Percentiles rank a stretch among this genome's conserved stretches.
phyloP scores from a whole-genome alignment of 306 rosid species.

The Casuarina glauca region DNA sequence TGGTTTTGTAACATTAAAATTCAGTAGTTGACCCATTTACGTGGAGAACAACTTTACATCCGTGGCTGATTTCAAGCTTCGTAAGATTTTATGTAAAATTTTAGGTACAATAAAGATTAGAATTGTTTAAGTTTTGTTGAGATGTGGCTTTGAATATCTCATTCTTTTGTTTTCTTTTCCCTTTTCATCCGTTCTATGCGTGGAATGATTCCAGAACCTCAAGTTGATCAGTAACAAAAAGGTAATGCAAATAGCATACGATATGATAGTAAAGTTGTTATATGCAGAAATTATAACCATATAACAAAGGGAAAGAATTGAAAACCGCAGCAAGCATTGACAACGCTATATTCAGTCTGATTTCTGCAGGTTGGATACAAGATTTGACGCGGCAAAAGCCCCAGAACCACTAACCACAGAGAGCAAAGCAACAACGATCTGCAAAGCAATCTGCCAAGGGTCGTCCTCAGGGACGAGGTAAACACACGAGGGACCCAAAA shows the following conservation, averaged over 20 bases:
- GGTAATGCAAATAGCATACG: background rate
- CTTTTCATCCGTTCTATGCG: background rate
- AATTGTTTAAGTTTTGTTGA: background rate
- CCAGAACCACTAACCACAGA: conserved; percentile 74
- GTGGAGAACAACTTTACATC: background rate
- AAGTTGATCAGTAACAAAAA: background rate
- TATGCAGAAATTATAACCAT: background rate
- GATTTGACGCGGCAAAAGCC: conserved; percentile 78
- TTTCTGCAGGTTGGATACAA: conserved; percentile 86
- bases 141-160: background rate
- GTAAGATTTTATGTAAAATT: background rate
- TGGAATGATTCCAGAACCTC: background rate
- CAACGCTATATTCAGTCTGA: conserved; percentile 30
- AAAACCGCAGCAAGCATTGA: background rate
- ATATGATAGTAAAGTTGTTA: background rate
- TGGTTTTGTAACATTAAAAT: conserved; percentile 3
- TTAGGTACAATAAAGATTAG: conserved; percentile 7
- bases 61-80: background rate
- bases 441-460: conserved; percentile 53
- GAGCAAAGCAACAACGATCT: conserved; percentile 51
- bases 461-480: conserved; percentile 84
- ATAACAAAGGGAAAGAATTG: background rate
- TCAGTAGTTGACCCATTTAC: background rate
- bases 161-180: background rate
- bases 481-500: conserved; percentile 74